Evolutionary conservation across 2,329 filamentous ascomycete genomes (phyloP).

Genomic region (Thielaviopsis euricoi): DNA sequence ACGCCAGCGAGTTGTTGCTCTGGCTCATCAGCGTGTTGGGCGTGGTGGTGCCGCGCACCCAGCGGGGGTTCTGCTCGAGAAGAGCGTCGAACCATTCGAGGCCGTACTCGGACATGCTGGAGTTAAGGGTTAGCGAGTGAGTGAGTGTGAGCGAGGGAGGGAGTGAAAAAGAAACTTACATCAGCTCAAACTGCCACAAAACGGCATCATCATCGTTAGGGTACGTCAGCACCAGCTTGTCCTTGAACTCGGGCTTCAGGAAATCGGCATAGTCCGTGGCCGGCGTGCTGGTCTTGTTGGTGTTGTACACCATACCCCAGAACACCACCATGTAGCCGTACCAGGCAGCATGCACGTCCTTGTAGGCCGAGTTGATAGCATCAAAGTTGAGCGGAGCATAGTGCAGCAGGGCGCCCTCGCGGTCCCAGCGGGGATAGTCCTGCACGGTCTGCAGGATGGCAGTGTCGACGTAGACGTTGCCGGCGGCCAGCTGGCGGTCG

Average conservation of each 20-base stretch:
- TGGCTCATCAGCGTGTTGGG: slow-evolving; percentile 21
- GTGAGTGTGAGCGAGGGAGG: no score
- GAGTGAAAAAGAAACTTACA: slow-evolving; percentile 20
- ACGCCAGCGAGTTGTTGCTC: slow-evolving; percentile 15
- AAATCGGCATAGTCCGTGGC: slow-evolving; percentile 27
- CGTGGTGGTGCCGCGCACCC: slow-evolving; percentile 34
- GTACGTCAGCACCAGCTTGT: slow-evolving; percentile 36
- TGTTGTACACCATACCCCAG: slow-evolving; percentile 23
- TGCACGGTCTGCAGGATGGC: slow-evolving; percentile 33
- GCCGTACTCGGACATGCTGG: slow-evolving; percentile 25
- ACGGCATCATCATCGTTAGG: slow-evolving; percentile 43
- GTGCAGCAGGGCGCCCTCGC: slow-evolving; percentile 27
- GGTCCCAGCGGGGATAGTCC: slow-evolving; percentile 35
- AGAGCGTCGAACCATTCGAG: slow-evolving; percentile 30
- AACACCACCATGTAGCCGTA: slow-evolving; percentile 23
- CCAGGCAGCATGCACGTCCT: slow-evolving; percentile 25
- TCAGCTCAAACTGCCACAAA: slow-evolving; percentile 30
- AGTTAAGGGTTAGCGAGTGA: no score
- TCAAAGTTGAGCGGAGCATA: slow-evolving; percentile 33
- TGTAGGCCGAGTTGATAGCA: slow-evolving; percentile 24
- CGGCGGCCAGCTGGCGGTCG: slow-evolving; percentile 26
- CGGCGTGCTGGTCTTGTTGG: slow-evolving; percentile 19
- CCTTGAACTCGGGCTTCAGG: slow-evolving; percentile 32
- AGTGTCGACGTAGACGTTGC: slow-evolving; percentile 27
- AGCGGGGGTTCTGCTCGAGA: slow-evolving; percentile 30